Percentiles rank a stretch among this genome's conserved stretches.
Evolutionary conservation across 2,329 filamentous ascomycete genomes (phyloP).

Genomic region (Polychaeton citri): DNA sequence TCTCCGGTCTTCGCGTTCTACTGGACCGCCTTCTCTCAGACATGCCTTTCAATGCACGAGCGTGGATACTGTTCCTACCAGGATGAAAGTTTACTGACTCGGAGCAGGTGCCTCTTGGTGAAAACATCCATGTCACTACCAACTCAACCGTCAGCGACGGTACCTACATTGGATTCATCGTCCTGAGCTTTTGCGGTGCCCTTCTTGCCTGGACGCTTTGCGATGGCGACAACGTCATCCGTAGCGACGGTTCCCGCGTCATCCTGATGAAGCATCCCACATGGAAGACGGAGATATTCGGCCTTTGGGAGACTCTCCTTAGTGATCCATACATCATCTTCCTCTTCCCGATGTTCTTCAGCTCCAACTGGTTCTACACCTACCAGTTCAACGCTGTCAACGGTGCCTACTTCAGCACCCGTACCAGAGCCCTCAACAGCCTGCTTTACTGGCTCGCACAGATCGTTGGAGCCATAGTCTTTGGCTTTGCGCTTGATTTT

Average conservation of each 20-base stretch:
- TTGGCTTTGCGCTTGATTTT: slow-evolving; percentile 59
- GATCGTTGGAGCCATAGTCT: slow-evolving; percentile 60
- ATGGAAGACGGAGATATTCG: slow-evolving; percentile 65
- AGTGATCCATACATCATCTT: slow-evolving; percentile 60
- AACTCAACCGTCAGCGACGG: slow-evolving; percentile 50
- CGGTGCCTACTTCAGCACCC: slow-evolving; percentile 54
- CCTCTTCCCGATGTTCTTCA: slow-evolving; percentile 71
- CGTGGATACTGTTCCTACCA: not conserved
- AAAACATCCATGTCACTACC: slow-evolving; percentile 50
- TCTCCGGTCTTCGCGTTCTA: too few species aligned
- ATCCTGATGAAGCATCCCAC: slow-evolving; percentile 86
- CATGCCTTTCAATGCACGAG: not conserved
- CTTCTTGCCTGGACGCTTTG: slow-evolving; percentile 55
- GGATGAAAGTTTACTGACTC: slow-evolving; percentile 1
- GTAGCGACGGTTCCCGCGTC: slow-evolving; percentile 63
- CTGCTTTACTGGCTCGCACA: slow-evolving; percentile 69
- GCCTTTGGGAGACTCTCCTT: slow-evolving; percentile 59
- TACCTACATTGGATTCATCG: slow-evolving; percentile 78
- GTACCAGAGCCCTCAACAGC: slow-evolving; percentile 64
- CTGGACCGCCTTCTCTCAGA: not conserved
- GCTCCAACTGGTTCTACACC: slow-evolving; percentile 68
- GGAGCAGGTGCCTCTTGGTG: slow-evolving; percentile 52
- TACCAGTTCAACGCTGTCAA: slow-evolving; percentile 71
- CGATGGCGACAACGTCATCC: slow-evolving; percentile 59
- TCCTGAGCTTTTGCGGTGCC: slow-evolving; percentile 66